phyloP scores from a whole-genome alignment of 495 filamentous ascomycete species.

The Penicillium psychrofluorescens region DNA sequence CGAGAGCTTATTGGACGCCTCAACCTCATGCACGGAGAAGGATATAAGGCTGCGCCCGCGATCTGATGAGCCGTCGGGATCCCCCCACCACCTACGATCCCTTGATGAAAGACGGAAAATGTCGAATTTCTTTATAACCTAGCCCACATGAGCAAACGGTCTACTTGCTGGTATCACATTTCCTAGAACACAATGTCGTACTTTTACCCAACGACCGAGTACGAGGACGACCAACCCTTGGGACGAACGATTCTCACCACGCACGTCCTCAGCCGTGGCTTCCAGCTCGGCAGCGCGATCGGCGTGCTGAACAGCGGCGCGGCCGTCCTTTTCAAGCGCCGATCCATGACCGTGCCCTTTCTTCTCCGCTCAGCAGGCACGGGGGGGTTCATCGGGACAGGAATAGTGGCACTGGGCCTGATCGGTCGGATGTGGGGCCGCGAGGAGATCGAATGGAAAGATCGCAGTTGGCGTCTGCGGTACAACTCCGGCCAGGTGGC shows the following conservation, averaged over 20 bases:
- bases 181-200: conserved; percentile 32
- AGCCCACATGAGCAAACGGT: too few relatives aligned
- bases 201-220: conserved; percentile 44
- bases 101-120: too few relatives aligned
- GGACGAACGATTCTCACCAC: conserved; percentile 44
- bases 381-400: conserved; percentile 18
- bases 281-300: conserved; percentile 39
- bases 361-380: conserved; percentile 30
- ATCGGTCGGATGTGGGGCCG: conserved; percentile 42
- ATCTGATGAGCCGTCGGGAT: too few relatives aligned
- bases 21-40: too few relatives aligned
- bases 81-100: too few relatives aligned
- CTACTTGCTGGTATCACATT: too few relatives aligned
- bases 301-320: conserved; percentile 21
- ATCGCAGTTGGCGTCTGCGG: conserved; percentile 51
- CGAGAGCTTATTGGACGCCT: too few relatives aligned
- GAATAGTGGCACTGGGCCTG: conserved; percentile 24
- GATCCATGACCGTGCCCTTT: conserved; percentile 5
- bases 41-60: too few relatives aligned
- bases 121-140: too few relatives aligned
- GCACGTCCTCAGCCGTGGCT: conserved; percentile 50
- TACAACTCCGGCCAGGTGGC: conserved; percentile 47
- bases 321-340: conserved; percentile 2
- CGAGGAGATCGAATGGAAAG: conserved; percentile 56
- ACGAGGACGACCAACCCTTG: conserved; percentile 55